Percentiles rank a stretch among this genome's conserved stretches.
phyloP scores from a whole-genome alignment of 2,329 filamentous ascomycete species.

The Colletotrichum sp. region DNA sequence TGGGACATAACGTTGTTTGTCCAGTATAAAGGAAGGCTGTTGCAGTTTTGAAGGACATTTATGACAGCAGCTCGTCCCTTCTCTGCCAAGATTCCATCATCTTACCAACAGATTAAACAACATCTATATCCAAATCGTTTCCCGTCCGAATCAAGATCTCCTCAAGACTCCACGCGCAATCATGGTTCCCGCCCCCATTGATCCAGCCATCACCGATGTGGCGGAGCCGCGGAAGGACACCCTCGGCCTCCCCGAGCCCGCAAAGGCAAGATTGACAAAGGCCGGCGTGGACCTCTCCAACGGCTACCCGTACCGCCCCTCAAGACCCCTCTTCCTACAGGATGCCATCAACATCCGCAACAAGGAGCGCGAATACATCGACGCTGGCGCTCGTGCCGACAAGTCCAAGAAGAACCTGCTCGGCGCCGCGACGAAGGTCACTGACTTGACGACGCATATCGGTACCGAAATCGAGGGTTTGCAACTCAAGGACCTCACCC shows the following conservation, averaged over 20 bases:
- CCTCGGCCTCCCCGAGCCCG: conserved; percentile 62
- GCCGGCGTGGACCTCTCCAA: conserved; percentile 72
- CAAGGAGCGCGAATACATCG: conserved; percentile 58
- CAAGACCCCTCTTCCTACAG: conserved; percentile 70
- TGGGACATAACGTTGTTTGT: neutral
- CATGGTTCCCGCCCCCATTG: conserved; percentile 64
- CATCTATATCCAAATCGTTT: accelerated
- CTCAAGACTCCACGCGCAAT: neutral
- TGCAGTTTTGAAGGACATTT: accelerated
- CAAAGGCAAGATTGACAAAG: conserved; percentile 66
- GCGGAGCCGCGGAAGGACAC: conserved; percentile 67
- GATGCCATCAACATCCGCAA: conserved; percentile 71
- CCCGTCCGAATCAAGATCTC: no score
- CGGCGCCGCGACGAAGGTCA: conserved; percentile 66
- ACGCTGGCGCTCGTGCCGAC: conserved; percentile 69
- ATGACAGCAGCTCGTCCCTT: accelerated
- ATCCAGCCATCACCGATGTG: conserved; percentile 67
- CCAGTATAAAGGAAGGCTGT: neutral
- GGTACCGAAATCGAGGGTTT: conserved; percentile 69
- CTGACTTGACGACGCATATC: conserved; percentile 64
- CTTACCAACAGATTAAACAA: neutral
- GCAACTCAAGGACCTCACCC: conserved; percentile 65
- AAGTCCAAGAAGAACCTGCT: conserved; percentile 66
- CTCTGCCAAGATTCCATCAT: neutral
- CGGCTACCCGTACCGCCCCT: conserved; percentile 75